phyloP scores from a whole-genome alignment of 192 early-diverging fungal genomes.

The Coemansia aciculifera region DNA sequence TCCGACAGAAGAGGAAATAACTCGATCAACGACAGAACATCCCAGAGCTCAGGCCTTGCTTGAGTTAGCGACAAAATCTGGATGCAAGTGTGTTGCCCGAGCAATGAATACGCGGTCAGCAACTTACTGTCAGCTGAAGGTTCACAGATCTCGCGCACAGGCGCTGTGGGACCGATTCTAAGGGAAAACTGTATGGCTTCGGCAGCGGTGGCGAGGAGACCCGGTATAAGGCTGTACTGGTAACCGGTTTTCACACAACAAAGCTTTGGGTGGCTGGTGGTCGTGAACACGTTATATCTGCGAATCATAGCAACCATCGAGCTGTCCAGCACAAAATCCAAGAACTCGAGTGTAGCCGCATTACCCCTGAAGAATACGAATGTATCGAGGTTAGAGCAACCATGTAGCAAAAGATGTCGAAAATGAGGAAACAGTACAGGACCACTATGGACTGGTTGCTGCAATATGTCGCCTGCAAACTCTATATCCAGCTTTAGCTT shows the following conservation, averaged over 20 bases:
- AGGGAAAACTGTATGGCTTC: not conserved
- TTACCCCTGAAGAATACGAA: slow-evolving; percentile 11
- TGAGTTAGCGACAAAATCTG: not conserved
- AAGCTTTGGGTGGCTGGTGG: not conserved
- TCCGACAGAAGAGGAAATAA: not conserved
- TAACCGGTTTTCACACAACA: not conserved
- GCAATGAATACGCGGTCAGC: not conserved
- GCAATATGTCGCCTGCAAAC: not conserved
- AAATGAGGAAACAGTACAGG: slow-evolving; percentile 10
- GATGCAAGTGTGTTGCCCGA: not conserved
- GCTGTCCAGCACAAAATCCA: not conserved
- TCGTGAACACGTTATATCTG: slow-evolving; percentile 1
- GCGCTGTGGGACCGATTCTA: not conserved
- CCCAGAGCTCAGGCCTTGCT: not conserved
- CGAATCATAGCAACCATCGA: slow-evolving; percentile 1
- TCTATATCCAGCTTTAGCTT: not conserved
- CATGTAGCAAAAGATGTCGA: not conserved
- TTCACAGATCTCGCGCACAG: not conserved
- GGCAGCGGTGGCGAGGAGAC: not conserved
- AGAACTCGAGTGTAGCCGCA: not conserved
- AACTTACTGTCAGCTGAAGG: not conserved
- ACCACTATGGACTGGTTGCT: not conserved
- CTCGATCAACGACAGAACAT: not conserved
- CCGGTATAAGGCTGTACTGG: not conserved
- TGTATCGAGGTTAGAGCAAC: slow-evolving; percentile 1